phyloP scores from a whole-genome alignment of 495 filamentous ascomycete genomes.

The Penicillium alfredii region DNA sequence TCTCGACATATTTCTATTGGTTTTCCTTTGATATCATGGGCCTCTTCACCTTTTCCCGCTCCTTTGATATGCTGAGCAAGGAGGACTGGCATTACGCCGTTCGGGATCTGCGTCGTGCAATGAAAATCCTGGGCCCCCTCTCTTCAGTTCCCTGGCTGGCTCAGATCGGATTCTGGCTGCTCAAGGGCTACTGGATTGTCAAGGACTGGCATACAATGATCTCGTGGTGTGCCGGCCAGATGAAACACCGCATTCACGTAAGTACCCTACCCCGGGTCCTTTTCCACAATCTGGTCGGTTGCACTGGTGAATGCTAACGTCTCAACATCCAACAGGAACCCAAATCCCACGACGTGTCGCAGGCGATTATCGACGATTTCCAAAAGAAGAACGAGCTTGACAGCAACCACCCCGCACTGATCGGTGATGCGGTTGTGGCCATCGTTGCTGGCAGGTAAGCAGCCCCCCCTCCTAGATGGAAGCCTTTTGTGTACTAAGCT shows the following conservation, averaged over 20 bases:
- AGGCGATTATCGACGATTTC: constrained; percentile 4
- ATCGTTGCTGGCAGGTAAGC: no score
- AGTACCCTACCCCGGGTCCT: no score
- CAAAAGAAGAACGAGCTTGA: background rate
- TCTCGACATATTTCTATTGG: constrained; percentile 15
- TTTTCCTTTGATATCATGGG: constrained; percentile 12
- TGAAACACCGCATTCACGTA: constrained; percentile 8
- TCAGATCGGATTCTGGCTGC: constrained; percentile 7
- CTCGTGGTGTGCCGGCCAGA: constrained; percentile 12
- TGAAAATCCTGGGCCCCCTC: constrained; percentile 12
- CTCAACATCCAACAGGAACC: no score
- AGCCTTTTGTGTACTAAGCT: no score
- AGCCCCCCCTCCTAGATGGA: no score
- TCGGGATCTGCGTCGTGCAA: no score
- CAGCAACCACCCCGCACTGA: no score
- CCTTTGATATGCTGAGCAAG: constrained; percentile 34
- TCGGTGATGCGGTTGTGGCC: no score
- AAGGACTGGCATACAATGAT: constrained; percentile 9
- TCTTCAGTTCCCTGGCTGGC: constrained; percentile 15
- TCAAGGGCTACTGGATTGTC: constrained; percentile 5
- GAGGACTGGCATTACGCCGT: no score
- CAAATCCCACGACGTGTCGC: constrained; percentile 4
- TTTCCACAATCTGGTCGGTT: no score
- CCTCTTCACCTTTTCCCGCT: constrained; percentile 27
- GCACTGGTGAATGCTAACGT: no score